Evolutionary conservation across 1,139 yeast species (phyloP).

Genomic region (Magnusiomyces ingens): DNA sequence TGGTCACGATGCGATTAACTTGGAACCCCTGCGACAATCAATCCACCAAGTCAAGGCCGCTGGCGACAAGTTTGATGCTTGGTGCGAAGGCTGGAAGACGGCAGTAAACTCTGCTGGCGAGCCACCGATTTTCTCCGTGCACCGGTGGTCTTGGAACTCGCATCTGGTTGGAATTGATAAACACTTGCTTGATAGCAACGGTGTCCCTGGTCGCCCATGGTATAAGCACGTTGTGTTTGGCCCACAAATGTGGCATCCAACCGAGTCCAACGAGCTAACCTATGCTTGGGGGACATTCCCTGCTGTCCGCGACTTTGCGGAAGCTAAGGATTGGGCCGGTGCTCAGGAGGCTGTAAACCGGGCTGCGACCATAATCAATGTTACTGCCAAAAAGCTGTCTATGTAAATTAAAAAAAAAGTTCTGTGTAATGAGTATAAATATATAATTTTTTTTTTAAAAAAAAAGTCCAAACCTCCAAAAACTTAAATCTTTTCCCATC

Average conservation of each 20-base stretch:
- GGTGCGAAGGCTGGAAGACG: conserved; percentile 52
- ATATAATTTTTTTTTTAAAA: background rate
- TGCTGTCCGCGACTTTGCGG: conserved; percentile 58
- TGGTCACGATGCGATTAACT: conserved; percentile 19
- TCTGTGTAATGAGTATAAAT: background rate
- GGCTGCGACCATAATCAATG: background rate
- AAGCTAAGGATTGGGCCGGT: conserved; percentile 41
- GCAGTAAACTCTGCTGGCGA: conserved; percentile 39
- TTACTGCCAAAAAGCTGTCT: background rate
- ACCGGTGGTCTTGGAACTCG: conserved; percentile 76
- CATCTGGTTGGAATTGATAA: conserved; percentile 54
- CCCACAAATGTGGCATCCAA: conserved; percentile 55
- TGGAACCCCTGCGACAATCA: conserved; percentile 22
- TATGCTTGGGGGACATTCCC: conserved; percentile 70
- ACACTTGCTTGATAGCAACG: conserved; percentile 43
- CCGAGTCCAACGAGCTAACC: conserved; percentile 28
- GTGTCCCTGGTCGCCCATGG: conserved; percentile 54
- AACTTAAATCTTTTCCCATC: too few relatives aligned
- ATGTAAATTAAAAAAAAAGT: background rate
- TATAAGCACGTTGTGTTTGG: conserved; percentile 68
- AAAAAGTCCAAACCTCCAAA: background rate
- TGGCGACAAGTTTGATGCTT: conserved; percentile 34
- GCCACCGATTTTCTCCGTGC: conserved; percentile 62
- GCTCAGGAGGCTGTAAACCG: conserved; percentile 40
- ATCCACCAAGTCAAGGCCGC: conserved; percentile 24